Conservation (phyloP, 2,329 filamentous ascomycete genomes). For the Hymenoscyphus albidus region DNA sequence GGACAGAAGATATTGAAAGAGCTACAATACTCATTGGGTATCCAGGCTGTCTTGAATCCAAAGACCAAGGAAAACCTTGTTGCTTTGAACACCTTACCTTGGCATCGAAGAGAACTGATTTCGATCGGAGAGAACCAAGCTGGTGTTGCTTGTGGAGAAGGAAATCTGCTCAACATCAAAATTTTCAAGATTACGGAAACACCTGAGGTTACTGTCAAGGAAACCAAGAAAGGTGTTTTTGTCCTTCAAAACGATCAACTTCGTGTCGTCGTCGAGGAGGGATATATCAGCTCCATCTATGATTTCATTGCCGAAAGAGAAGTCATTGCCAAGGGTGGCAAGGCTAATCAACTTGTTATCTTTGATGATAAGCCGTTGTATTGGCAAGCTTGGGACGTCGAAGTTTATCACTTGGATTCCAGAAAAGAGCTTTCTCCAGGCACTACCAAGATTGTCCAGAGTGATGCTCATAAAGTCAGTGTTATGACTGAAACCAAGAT, state of each 20-base stretch:
- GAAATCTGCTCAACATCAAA: conserved; percentile 49
- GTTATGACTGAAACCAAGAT: conserved; percentile 83
- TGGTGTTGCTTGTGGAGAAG: conserved; percentile 55
- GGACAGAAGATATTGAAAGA: conserved; percentile 69
- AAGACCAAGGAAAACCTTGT: conserved; percentile 47
- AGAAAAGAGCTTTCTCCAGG: conserved; percentile 69
- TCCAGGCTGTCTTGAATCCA: conserved; percentile 45
- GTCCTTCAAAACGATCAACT: conserved; percentile 76
- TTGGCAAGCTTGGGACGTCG: conserved; percentile 98
- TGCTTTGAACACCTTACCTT: conserved; percentile 82
- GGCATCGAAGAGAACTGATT: conserved; percentile 73
- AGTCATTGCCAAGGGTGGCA: conserved; percentile 66
- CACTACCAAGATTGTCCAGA: conserved; percentile 67
- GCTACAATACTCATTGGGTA: conserved; percentile 63
- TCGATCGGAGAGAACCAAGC: conserved; percentile 51
- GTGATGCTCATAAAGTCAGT: conserved; percentile 71
- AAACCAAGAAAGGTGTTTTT: conserved; percentile 60
- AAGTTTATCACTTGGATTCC: conserved; percentile 90
- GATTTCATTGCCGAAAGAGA: conserved; percentile 73
- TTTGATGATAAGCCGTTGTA: conserved; percentile 97
- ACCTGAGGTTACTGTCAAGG: conserved; percentile 49
- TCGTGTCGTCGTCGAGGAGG: conserved; percentile 66
- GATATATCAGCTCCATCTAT: conserved; percentile 78
- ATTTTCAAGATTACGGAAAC: conserved; percentile 46
- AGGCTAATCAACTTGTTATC: conserved; percentile 87